Base-by-base conservation (phyloP, 306 rosid species). In the Vigna reflexopilosa region DNA sequence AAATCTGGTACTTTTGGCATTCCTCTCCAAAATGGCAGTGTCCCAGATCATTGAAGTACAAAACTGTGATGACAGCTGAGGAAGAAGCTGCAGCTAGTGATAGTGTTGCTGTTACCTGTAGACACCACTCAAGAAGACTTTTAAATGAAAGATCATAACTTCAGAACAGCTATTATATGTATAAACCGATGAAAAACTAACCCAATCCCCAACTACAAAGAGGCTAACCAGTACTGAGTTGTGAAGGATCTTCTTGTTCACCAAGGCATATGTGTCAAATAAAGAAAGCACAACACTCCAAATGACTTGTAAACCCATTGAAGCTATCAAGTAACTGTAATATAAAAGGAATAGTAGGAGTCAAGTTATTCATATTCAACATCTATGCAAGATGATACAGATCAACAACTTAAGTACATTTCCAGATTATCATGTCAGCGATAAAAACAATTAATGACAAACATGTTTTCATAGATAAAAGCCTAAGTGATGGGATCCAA, bases 161-260 rank as follows among this genome's bases (percentile, higher is more conserved):
- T n/a, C 20, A 67, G 42, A 58, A 22, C 22, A 22, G 22, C 22
- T 22, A 22, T 22, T 22, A 22, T 22, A 22, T 22, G 22, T 22
- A 22, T 22, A 22, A 22, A 22, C 22, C 22, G 22, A 22, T 22
- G 22, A 22, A 22, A 22, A 22, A 22, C 96, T 89, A 68, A 94
- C 98, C 98, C 98, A 94, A 76, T 94, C 98, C 85, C 97, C 98
- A 73, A 94, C 91, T 22, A 86, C 88, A 22, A 87, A 94, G 85
- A 94, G 98, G 89, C 98, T 94, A 81, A 94, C 91, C 34, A 91
- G 75, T 45, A 90, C 86, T 34, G 88, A 90, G 38, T 91, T 91
- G 80, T 86, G 97, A 77, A 94, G 87, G 83, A 80, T 86, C 81
- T 90, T 91, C 88, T 90, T 91, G 77, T 87, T 89, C 86, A 73